These are phyloP conservation scores for Musa balbisiana DNA, from an alignment of 202 grass and related monocot species.

Conservation along the genomic window DNA sequence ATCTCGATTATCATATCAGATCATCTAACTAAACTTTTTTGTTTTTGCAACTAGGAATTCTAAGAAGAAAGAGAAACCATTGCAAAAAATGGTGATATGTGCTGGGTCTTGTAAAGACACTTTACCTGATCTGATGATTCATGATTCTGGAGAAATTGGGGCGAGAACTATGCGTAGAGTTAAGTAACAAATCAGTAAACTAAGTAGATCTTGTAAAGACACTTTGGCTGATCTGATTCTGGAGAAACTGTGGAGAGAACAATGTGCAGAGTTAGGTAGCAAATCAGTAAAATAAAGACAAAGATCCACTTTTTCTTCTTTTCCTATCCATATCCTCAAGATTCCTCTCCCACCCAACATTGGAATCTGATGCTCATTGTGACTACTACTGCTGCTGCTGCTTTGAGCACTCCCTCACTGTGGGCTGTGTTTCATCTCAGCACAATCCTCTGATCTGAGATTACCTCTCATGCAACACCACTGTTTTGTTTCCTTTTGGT, in stretches of 20 bases:
- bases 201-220: not conserved
- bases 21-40: too few relatives aligned
- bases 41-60: too few relatives aligned
- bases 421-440: not conserved
- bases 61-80: too few relatives aligned
- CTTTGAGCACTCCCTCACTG: not conserved
- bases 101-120: not conserved
- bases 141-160: not conserved
- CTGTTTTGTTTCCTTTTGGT: too few relatives aligned
- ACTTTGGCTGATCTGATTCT: not conserved
- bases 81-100: not conserved
- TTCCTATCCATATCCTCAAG: not conserved
- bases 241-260: not conserved
- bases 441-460: not conserved
- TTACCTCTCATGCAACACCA: not conserved
- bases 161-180: not conserved
- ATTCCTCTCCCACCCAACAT: not conserved
- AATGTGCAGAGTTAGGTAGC: not conserved
- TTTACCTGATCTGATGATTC: not conserved
- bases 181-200: not conserved
- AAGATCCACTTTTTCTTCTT: not conserved
- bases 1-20: too few relatives aligned
- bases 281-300: not conserved
- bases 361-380: not conserved
- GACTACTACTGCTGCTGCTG: not conserved